These are phyloP conservation scores for Rutidosis leptorrhynchoides DNA, from an alignment of 129 eudicot genomes.

Conservation along the genomic window DNA sequence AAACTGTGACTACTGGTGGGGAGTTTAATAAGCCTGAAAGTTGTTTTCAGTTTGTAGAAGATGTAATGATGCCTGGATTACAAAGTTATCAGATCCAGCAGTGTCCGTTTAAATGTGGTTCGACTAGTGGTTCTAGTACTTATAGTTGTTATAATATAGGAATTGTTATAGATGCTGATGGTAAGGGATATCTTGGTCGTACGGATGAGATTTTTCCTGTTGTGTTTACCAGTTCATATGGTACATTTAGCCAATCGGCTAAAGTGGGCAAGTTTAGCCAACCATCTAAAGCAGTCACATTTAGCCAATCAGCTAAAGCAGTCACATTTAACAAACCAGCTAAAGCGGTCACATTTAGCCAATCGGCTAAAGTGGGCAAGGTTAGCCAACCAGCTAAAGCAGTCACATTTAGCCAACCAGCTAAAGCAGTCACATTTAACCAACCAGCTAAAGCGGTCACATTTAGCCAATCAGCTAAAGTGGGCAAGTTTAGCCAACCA, in stretches of 20 bases:
- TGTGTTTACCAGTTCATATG: conserved; percentile 26
- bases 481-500: too few relatives aligned
- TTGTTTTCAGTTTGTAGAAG: conserved; percentile 29
- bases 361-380: too few relatives aligned
- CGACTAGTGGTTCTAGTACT: not conserved
- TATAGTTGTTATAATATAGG: conserved; percentile 24
- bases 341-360: too few relatives aligned
- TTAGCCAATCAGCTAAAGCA: not conserved
- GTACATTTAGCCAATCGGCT: not conserved
- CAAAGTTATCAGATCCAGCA: conserved; percentile 25
- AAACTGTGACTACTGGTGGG: conserved; percentile 22
- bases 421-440: too few relatives aligned
- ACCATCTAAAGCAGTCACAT: conserved; percentile 7
- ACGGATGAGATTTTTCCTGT: conserved; percentile 29
- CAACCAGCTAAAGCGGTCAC: too few relatives aligned
- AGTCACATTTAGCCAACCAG: too few relatives aligned
- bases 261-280: conserved; percentile 8
- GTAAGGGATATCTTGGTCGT: conserved; percentile 16
- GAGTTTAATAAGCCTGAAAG: conserved; percentile 22
- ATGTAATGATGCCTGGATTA: conserved; percentile 28
- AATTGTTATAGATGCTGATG: conserved; percentile 8
- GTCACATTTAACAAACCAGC: too few relatives aligned
- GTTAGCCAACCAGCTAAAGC: too few relatives aligned
- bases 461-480: too few relatives aligned
- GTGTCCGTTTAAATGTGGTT: conserved; percentile 30